phyloP scores from a whole-genome alignment of 1,139 yeast species.

The Candida buenavistaensis region DNA sequence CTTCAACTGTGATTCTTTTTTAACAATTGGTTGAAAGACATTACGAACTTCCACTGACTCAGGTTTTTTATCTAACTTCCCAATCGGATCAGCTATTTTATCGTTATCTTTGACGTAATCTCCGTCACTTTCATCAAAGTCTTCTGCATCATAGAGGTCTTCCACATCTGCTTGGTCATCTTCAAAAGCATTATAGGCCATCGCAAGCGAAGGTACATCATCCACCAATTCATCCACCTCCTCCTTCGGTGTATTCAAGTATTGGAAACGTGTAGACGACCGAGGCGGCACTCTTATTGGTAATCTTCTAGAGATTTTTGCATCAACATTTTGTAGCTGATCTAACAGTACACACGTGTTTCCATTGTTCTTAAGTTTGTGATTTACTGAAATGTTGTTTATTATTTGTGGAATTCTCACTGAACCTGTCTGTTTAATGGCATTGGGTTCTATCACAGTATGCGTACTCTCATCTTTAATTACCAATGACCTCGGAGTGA shows the following conservation, averaged over 20 bases:
- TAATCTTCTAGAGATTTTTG: conserved; percentile 1
- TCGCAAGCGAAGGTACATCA: no score
- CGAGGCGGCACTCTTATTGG: conserved; percentile 10
- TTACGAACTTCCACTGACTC: neutral
- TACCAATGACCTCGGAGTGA: neutral
- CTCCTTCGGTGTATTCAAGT: conserved; percentile 6
- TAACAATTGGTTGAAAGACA: neutral
- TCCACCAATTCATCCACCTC: neutral
- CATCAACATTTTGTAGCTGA: neutral
- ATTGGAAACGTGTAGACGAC: conserved; percentile 9
- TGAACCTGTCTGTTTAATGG: no score
- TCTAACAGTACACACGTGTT: neutral
- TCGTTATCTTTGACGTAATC: no score
- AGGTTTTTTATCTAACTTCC: no score
- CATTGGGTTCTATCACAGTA: no score
- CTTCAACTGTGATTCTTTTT: conserved; percentile 1
- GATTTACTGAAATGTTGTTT: no score
- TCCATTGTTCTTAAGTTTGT: no score
- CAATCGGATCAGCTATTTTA: no score
- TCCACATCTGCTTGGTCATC: no score
- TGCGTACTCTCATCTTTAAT: conserved; percentile 2
- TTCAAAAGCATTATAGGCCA: no score
- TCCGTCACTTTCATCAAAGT: neutral
- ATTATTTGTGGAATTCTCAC: no score
- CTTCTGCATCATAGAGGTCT: no score